Evolutionary conservation across 1,284 basidiomycete species (phyloP).

Genomic region (Tremellales sp.): DNA sequence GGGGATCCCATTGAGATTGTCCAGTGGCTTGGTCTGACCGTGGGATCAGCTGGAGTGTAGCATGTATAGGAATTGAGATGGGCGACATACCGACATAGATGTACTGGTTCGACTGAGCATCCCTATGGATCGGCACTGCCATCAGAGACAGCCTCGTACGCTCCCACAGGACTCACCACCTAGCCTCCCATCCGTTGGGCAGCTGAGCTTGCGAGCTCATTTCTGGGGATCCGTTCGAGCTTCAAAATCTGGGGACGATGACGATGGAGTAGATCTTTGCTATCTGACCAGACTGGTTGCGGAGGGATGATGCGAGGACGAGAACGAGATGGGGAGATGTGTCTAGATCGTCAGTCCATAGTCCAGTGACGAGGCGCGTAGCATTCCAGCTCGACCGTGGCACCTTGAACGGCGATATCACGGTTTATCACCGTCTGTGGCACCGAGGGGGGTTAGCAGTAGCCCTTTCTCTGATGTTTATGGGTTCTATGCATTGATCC

Average conservation of each 20-base stretch:
- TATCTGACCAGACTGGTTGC: too few species aligned
- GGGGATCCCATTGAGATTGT: constrained; percentile 64
- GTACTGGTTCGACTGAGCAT: constrained; percentile 71
- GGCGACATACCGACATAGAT: constrained; percentile 68
- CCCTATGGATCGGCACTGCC: constrained; percentile 61
- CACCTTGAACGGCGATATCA: background rate
- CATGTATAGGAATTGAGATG: constrained; percentile 3
- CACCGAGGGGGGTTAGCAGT: background rate
- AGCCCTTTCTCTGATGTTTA: background rate
- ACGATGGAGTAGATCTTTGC: background rate
- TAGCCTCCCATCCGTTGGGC: constrained; percentile 82
- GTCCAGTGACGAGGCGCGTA: background rate
- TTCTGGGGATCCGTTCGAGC: background rate
- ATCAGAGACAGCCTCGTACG: constrained; percentile 11
- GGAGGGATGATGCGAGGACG: background rate
- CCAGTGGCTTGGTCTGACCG: constrained; percentile 49
- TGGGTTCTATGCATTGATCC: background rate
- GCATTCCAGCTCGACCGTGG: background rate
- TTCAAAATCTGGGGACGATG: background rate
- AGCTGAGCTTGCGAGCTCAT: constrained; percentile 48
- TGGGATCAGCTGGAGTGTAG: constrained; percentile 13
- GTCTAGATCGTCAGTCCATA: background rate
- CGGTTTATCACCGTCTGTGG: background rate
- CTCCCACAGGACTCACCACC: constrained; percentile 60
- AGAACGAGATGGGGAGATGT: background rate